A percentile compares a stretch with the other conserved stretches of the same genome.
phyloP scores from a whole-genome alignment of 352 stramenopile species.

The Phytophthora pini region DNA sequence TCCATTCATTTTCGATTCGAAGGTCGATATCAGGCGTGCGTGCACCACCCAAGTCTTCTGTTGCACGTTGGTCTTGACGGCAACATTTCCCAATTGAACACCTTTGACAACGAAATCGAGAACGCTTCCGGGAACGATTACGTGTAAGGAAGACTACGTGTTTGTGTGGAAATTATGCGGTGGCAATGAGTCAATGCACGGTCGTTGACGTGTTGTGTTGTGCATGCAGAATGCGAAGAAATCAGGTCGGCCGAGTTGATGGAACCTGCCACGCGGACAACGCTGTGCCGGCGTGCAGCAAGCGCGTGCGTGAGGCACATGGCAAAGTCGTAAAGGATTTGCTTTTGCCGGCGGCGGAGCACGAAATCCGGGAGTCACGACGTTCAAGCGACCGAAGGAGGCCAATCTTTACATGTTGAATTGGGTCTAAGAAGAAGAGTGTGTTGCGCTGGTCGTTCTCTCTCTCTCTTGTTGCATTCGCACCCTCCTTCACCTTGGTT shows the following conservation, averaged over 20 bases:
- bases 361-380: neutral
- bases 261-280: neutral
- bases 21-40: neutral
- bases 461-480: slow-evolving; percentile 5
- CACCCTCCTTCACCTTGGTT: neutral
- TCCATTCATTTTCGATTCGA: slow-evolving; percentile 1
- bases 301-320: neutral
- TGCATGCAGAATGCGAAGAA: slow-evolving; percentile 14
- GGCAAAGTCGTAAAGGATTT: slow-evolving; percentile 9
- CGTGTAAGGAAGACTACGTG: too few relatives aligned
- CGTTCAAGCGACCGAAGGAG: neutral
- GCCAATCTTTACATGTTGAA: slow-evolving; percentile 26
- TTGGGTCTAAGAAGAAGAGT: slow-evolving; percentile 16
- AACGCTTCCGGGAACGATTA: too few relatives aligned
- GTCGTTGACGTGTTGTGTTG: neutral
- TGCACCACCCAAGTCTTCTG: too few relatives aligned
- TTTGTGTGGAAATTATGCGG: too few relatives aligned
- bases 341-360: neutral
- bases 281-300: neutral
- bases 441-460: slow-evolving; percentile 2
- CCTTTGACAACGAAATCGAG: neutral
- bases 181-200: too few relatives aligned
- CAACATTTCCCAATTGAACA: neutral
- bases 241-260: slow-evolving; percentile 10
- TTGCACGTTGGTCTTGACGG: too few relatives aligned